Base-by-base conservation (phyloP, 208 protist genomes). In the Wallacemonas sp. region DNA sequence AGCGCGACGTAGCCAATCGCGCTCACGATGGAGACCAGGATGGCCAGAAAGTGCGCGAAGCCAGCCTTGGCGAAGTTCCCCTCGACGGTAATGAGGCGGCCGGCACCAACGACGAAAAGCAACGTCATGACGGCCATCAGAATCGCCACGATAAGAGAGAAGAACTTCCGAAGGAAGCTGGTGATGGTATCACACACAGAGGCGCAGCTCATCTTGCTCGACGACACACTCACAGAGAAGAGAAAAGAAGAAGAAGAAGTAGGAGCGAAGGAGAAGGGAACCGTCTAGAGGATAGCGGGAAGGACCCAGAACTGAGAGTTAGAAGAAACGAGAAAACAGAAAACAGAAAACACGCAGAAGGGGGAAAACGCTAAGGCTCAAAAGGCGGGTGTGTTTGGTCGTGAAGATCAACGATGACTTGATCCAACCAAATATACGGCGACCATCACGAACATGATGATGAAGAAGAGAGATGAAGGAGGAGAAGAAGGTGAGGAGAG, bases 41-140 rank as follows among this genome's bases (percentile, higher is more conserved):
- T 83, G 27, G 72, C 83, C 19, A 94, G 62, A 57, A 94, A 90
- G 60, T 94, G 81, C 5, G 83, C 79, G 65, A 94, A 89, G 24
- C 83, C 83, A 15, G 66, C 58, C 29, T 79, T 78, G 19, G 55
- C 59, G 57, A 91, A 82, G 67, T 72, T 89, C 29, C 79, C 68
- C 22, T 82, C 74, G 9, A 58, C 22, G 1, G 72, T 80, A 55
- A 91, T 80, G 37, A 89, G 58, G 41, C 70, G 53, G 27, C 75
- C 81, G 15, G 68, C 72, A 22, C 85, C 85, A 44, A 92, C 71
- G 50, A 79, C 63, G 66, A 90, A 94, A 2, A 92, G 27, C 29
- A 87, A 42, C 26, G 84, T 91, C 34, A 72, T 54, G 53, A 89
- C 22, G 9, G 76, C 83, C 75, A 91, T 81, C 22, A 85, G 27